These are phyloP conservation scores for Triglochin maritima DNA, from an alignment of 106 monocot genomes.

Conservation along the genomic window DNA sequence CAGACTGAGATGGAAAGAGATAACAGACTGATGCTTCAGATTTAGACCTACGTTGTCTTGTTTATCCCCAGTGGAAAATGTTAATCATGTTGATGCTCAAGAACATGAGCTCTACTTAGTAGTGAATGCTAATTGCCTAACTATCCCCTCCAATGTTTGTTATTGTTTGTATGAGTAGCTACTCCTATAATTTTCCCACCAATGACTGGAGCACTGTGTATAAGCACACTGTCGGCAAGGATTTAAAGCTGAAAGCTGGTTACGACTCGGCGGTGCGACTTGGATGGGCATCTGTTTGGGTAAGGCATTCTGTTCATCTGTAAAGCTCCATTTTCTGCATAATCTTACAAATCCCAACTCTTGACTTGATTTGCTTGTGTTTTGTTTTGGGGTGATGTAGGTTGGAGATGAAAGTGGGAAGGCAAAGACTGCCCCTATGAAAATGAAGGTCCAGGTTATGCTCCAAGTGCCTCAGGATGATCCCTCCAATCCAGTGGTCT, in stretches of 20 bases:
- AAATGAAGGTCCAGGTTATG: conserved; percentile 80
- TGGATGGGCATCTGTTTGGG: conserved; percentile 94
- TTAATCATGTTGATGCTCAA: too few relatives aligned
- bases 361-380: not conserved
- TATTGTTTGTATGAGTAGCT: conserved; percentile 30
- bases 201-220: conserved; percentile 78
- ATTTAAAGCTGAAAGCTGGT: conserved; percentile 88
- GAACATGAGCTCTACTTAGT: too few relatives aligned
- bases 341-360: too few relatives aligned
- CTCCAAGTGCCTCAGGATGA: conserved; percentile 79
- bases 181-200: conserved; percentile 62
- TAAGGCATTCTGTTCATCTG: conserved; percentile 15
- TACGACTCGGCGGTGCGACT: conserved; percentile 82
- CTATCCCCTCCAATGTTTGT: too few relatives aligned
- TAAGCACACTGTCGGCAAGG: conserved; percentile 53
- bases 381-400: conserved; percentile 16
- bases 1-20: too few relatives aligned
- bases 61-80: too few relatives aligned
- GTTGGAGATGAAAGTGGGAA: conserved; percentile 71
- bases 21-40: too few relatives aligned
- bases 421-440: conserved; percentile 67
- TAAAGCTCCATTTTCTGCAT: too few relatives aligned
- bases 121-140: too few relatives aligned
- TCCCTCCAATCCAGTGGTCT: conserved; percentile 29
- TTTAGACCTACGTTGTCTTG: too few relatives aligned